Conservation (phyloP, 2,329 filamentous ascomycete genomes). For the Alternaria viburni region DNA sequence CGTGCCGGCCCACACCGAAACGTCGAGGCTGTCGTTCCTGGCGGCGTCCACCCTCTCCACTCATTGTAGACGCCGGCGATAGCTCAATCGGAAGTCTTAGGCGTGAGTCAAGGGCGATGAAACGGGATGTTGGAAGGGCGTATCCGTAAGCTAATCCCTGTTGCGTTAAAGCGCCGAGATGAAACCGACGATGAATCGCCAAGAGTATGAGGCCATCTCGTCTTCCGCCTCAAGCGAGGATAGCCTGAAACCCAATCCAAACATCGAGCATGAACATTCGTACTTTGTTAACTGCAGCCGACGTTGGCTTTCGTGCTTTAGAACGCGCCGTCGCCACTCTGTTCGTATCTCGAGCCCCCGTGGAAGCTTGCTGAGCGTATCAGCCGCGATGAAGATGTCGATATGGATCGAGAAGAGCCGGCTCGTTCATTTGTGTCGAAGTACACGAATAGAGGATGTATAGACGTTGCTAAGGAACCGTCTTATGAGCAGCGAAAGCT, state of each 20-base stretch:
- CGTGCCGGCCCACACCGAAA: conserved; percentile 15
- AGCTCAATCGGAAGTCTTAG: conserved; percentile 11
- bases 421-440: neutral
- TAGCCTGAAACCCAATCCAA: conserved; percentile 32
- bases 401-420: neutral
- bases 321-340: neutral
- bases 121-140: conserved; percentile 20
- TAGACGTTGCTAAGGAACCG: neutral
- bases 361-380: neutral
- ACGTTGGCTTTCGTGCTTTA: neutral
- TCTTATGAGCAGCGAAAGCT: neutral
- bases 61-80: conserved; percentile 4
- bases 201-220: conserved; percentile 38
- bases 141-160: conserved; percentile 21
- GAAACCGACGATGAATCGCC: conserved; percentile 42
- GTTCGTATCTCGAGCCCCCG: neutral
- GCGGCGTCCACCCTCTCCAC: conserved; percentile 13
- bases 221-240: conserved; percentile 26
- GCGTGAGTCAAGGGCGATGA: conserved; percentile 21
- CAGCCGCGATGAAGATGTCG: neutral
- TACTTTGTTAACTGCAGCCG: neutral
- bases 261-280: conserved; percentile 12
- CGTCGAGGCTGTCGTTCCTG: conserved; percentile 33
- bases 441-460: neutral
- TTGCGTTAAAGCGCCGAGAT: conserved; percentile 29